These are phyloP conservation scores for Scutellaria barbata DNA, from an alignment of 257 asterid species.

Conservation along the genomic window DNA sequence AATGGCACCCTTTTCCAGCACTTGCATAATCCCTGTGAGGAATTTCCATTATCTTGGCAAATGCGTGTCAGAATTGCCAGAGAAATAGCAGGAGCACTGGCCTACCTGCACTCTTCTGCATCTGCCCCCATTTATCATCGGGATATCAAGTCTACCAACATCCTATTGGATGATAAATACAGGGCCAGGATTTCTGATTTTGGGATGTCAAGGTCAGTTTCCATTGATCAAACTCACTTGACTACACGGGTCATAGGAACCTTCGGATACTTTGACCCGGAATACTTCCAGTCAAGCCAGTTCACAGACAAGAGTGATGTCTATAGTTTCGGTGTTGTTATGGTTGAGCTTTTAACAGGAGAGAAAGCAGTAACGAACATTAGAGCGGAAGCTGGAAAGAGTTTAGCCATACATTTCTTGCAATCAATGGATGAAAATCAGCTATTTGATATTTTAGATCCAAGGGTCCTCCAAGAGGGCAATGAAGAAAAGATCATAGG, in stretches of 20 bases:
- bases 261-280: constrained; percentile 56
- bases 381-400: constrained; percentile 37
- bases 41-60: constrained; percentile 37
- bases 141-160: constrained; percentile 44
- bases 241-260: constrained; percentile 49
- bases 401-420: constrained; percentile 44
- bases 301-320: constrained; percentile 55
- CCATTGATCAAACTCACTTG: constrained; percentile 43
- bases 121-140: constrained; percentile 39
- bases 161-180: constrained; percentile 42
- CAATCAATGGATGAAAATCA: constrained; percentile 38
- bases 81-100: constrained; percentile 43
- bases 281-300: constrained; percentile 49
- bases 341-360: constrained; percentile 55
- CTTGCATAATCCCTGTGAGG: constrained; percentile 35
- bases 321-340: constrained; percentile 47
- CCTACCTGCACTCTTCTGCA: constrained; percentile 44
- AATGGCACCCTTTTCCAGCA: constrained; percentile 36
- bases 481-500: constrained; percentile 34
- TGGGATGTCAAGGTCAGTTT: constrained; percentile 40
- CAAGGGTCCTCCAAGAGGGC: constrained; percentile 41
- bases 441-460: constrained; percentile 43
- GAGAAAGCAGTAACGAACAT: constrained; percentile 42
- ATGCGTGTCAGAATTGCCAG: constrained; percentile 36
- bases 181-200: constrained; percentile 42